Percentiles rank a stretch among this genome's conserved stretches.
Conservation (phyloP, 2,329 filamentous ascomycete genomes). For the Fusarium sp. region DNA sequence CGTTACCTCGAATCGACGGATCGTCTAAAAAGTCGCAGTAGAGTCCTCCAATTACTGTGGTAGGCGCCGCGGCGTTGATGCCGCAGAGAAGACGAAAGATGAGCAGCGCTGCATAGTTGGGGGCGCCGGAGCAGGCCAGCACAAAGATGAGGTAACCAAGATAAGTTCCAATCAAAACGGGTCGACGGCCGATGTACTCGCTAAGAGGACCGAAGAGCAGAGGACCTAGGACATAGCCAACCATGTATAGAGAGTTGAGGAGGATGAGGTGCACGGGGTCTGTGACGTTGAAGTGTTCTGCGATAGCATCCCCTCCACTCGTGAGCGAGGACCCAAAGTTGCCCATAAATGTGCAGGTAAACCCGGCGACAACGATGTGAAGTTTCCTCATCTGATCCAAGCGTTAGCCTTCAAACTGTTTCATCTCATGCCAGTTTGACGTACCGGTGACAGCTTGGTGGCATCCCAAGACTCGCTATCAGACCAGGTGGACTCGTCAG, state of each 20-base stretch:
- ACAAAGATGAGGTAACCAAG: slow-evolving; percentile 54
- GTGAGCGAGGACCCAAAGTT: slow-evolving; percentile 55
- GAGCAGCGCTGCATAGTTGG: slow-evolving; percentile 61
- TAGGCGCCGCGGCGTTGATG: slow-evolving; percentile 54
- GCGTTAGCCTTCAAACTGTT: not conserved
- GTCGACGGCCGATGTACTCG: slow-evolving; percentile 54
- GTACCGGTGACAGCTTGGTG: slow-evolving; percentile 51
- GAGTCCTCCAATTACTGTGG: slow-evolving; percentile 53
- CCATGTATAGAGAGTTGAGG: slow-evolving; percentile 57
- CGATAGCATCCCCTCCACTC: slow-evolving; percentile 54
- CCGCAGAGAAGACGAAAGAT: slow-evolving; percentile 58
- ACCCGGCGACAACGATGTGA: slow-evolving; percentile 54
- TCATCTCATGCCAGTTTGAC: not conserved
- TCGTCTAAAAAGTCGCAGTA: slow-evolving; percentile 54
- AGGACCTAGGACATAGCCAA: slow-evolving; percentile 55
- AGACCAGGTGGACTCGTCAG: slow-evolving; percentile 39
- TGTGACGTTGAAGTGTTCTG: slow-evolving; percentile 49
- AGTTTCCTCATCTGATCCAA: slow-evolving; percentile 47
- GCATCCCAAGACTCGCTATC: slow-evolving; percentile 46
- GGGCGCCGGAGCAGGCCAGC: slow-evolving; percentile 56
- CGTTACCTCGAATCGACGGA: slow-evolving; percentile 51
- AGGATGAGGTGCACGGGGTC: slow-evolving; percentile 49
- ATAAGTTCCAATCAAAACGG: slow-evolving; percentile 54
- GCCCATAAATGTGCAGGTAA: slow-evolving; percentile 56
- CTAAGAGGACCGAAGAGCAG: slow-evolving; percentile 55